These are phyloP conservation scores for Phyllosticta capitalensis DNA, from an alignment of 2,329 filamentous ascomycete genomes.

Conservation along the genomic window DNA sequence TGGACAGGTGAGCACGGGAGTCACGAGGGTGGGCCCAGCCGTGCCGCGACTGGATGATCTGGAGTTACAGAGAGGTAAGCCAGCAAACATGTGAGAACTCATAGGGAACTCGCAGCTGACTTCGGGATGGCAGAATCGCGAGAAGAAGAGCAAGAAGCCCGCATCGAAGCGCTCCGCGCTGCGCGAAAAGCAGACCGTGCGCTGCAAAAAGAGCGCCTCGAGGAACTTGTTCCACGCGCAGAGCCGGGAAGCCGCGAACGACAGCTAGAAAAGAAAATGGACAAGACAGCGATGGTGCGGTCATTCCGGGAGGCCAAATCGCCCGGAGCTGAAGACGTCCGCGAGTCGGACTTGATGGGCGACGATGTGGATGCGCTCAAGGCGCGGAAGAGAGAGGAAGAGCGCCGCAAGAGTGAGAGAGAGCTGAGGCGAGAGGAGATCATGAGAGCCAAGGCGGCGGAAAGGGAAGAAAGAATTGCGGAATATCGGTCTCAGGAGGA, in stretches of 20 bases:
- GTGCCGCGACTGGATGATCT: conserved; percentile 70
- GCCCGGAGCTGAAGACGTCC: conserved; percentile 54
- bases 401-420: conserved; percentile 67
- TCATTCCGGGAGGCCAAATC: conserved; percentile 59
- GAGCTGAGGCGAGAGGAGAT: conserved; percentile 78
- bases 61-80: conserved; percentile 45
- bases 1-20: neutral
- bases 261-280: conserved; percentile 73
- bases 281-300: conserved; percentile 61
- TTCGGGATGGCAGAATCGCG: conserved; percentile 29
- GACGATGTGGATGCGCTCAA: conserved; percentile 58
- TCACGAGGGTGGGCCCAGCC: conserved; percentile 39
- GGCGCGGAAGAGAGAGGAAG: conserved; percentile 52
- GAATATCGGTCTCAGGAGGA: conserved; percentile 70
- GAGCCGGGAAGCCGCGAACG: conserved; percentile 76
- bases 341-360: conserved; percentile 71
- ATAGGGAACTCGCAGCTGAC: neutral
- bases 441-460: conserved; percentile 61
- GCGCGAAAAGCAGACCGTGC: conserved; percentile 56
- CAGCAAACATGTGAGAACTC: neutral
- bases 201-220: conserved; percentile 60
- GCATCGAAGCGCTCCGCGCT: conserved; percentile 45
- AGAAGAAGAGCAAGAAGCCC: conserved; percentile 40
- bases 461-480: conserved; percentile 67
- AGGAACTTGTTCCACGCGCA: conserved; percentile 74